Percentiles rank a stretch among this genome's conserved stretches.
Evolutionary conservation across 176 grass and related monocot genomes (phyloP).

Genomic region (Chrysopogon serrulatus): DNA sequence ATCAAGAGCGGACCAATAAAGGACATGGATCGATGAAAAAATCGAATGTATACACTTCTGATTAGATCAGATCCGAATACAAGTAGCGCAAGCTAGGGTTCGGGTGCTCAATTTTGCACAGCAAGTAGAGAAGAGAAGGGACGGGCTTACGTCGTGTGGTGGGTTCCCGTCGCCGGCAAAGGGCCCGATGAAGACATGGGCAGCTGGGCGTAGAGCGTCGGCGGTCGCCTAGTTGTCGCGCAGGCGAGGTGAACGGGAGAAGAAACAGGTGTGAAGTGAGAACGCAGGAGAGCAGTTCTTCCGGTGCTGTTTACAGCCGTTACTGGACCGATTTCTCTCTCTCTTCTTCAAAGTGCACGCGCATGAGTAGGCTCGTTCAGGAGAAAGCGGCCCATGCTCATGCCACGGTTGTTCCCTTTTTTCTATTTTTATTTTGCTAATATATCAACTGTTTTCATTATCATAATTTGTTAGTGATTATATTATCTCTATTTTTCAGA

Average conservation of each 20-base stretch:
- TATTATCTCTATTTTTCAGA: neutral
- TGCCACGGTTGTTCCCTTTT: neutral
- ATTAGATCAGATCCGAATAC: neutral
- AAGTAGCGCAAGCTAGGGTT: neutral
- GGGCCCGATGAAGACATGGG: neutral
- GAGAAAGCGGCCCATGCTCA: neutral
- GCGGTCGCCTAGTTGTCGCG: neutral
- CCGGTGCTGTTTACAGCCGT: no score
- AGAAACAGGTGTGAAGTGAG: no score
- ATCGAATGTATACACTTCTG: neutral
- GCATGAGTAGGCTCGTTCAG: no score
- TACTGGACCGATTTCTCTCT: neutral
- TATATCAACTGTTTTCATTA: neutral
- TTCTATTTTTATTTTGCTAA: neutral
- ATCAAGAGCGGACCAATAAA: neutral
- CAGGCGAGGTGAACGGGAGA: neutral
- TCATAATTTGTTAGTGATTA: neutral
- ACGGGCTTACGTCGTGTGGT: neutral
- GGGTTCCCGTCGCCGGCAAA: neutral
- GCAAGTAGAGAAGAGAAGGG: neutral
- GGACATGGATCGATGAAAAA: neutral
- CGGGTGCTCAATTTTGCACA: neutral
- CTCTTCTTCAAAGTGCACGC: neutral
- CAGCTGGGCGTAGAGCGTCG: neutral
- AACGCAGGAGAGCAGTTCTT: no score